Evolutionary conservation across 31 red algal species (phyloP), one percentile per base, ranked within the genome.

Genomic region (Pterothamnion heteromorphum): DNA sequence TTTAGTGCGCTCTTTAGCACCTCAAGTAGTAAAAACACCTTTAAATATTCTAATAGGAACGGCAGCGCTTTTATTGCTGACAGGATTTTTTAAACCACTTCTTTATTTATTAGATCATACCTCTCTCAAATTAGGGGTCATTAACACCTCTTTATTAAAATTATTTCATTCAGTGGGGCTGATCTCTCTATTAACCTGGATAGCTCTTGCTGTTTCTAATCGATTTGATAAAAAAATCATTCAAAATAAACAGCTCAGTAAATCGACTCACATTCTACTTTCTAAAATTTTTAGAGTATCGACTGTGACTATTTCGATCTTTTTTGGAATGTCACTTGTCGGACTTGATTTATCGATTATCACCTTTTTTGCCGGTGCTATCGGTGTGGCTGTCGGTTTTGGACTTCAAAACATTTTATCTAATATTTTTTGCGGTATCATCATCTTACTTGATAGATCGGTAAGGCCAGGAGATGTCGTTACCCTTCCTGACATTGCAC

Each of bases 401-500:
- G 72, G 72, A 26, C 30, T 76, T 30, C 72, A 76, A 32, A 76
- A 26, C 30, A 76, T 76, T 76, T 76, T 76, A 26, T 76, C 72
- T 30, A 76, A 76, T 32, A 26, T 76, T 30, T 26, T 76, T 30
- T 30, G 72, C 72, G 72, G 72, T 32, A 30, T 76, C 72, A 76
- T 76, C 72, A 30, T 76, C 26, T 76, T 76, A 32, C 30, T 76
- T 32, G 72, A 76, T 76, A 76, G 30, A 76, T 76, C 72, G 30
- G 30, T 76, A 26, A 76, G 30, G 72, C 72, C 72, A 76, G 72
- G 72, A 30, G 72, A 76, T 76, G 72, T 76, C 72, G 30, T 76
- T 32, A 32, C 72, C 23, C 26, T 76, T 76, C 38, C 38, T 41
- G 38, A 41, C 38, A 41, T 41, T 41, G 38, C 38, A 41, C 38